Evolutionary conservation across 441 rosid species (phyloP).

Genomic region (Monsonia emarginata): DNA sequence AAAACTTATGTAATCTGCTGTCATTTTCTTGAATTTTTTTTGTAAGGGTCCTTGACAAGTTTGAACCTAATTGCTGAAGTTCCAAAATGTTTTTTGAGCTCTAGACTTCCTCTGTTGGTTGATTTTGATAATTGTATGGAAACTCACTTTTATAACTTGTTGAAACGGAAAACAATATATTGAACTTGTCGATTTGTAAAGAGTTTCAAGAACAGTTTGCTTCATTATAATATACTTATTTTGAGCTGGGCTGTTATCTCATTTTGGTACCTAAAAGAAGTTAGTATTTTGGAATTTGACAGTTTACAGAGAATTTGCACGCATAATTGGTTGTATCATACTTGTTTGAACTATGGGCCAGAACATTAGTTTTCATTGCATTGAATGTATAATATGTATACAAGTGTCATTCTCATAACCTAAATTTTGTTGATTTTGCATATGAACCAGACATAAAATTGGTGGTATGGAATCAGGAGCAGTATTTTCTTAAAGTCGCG

Average conservation of each 20-base stretch:
- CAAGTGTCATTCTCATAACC: neutral
- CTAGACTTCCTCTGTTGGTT: neutral
- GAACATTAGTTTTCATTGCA: neutral
- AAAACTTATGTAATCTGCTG: no score
- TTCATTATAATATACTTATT: no score
- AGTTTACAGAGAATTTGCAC: no score
- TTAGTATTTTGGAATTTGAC: no score
- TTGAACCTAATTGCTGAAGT: neutral
- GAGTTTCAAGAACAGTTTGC: no score
- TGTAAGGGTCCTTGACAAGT: neutral
- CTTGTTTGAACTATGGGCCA: neutral
- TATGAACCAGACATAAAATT: slow-evolving; percentile 48
- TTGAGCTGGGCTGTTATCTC: no score
- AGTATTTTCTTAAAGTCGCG: slow-evolving; percentile 43
- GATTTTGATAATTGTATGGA: neutral
- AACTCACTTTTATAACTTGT: neutral
- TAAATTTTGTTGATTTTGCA: slow-evolving; percentile 14
- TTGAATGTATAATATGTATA: neutral
- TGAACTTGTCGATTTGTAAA: no score
- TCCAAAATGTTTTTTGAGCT: neutral
- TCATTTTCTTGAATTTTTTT: neutral
- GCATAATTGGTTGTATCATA: neutral
- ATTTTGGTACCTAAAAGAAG: no score
- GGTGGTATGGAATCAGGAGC: slow-evolving; percentile 43
- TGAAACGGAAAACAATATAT: no score